phyloP scores from a whole-genome alignment of 2,329 filamentous ascomycete genomes.

The Pseudogymnoascus sp. region DNA sequence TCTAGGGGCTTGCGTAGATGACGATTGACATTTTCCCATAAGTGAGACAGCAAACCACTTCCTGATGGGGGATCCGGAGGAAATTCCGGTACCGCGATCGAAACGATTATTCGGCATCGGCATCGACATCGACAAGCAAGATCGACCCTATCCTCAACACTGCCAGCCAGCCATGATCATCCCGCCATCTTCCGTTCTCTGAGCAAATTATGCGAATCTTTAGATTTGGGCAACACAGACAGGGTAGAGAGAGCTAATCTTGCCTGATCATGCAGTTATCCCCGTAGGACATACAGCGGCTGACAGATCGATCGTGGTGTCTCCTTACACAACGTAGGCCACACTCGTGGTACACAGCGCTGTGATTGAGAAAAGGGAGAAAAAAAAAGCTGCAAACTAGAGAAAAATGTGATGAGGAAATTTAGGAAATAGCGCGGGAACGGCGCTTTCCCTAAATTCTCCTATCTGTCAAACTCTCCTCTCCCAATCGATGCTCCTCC shows the following conservation, averaged over 20 bases:
- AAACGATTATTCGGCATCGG: not conserved
- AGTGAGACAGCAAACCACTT: not conserved
- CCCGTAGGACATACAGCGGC: not conserved
- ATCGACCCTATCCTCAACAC: not conserved
- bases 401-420: not conserved
- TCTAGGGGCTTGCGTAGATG: not conserved
- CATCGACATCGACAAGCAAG: not conserved
- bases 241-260: not conserved
- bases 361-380: not conserved
- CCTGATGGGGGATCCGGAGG: not conserved
- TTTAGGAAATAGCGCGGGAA: not conserved
- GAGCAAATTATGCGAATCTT: not conserved
- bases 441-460: not conserved
- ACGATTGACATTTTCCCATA: not conserved
- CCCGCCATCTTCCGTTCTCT: not conserved
- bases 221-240: not conserved
- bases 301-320: conserved; percentile 2
- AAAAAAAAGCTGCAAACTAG: not conserved
- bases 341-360: not conserved
- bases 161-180: not conserved
- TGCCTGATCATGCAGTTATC: conserved; percentile 1
- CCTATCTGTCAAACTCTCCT: not conserved
- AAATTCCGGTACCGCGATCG: not conserved
- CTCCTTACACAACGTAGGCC: not conserved
- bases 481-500: not conserved